Base-by-base conservation (phyloP, 768 basidiomycete species). In the Tylopilus sp. region DNA sequence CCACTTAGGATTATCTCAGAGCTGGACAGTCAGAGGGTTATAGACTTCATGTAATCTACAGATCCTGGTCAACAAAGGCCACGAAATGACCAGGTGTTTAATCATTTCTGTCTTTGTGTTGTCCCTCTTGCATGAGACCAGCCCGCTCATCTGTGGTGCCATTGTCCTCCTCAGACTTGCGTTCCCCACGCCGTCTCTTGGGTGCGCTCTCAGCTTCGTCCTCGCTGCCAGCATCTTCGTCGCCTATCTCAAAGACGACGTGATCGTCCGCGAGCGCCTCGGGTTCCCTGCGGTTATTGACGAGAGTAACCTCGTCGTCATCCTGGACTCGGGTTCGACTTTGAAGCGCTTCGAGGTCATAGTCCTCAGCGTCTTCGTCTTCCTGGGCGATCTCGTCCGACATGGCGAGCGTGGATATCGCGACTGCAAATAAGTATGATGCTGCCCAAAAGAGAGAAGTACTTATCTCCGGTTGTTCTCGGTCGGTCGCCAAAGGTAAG, bases 351-450 rank as follows among this genome's bases (percentile, higher is more conserved):
- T 93, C 92, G 25, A 92, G 76, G 63, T 94, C 92, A 62, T 92
- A 95, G 65, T 94, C 88, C 65, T 97, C 91, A 0, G 92, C 95
- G 59, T 95, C 94, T 62, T 88, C 86, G 64, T 95, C 92, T 63
- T 94, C 88, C 72, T 95, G 93, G 24, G 97, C 92, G 48, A 98
- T 72, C 74, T 99, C 97, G 58, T 98, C 95, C 24, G 92, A 95
- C 88, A 98, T 94, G 31, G 92, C 85, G 56, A 99, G 83, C 68
- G 87, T 89, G 59, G 65, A 78, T 61, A 78, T 72, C 72, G 44
- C 70, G 65, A 22, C 33, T 53, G 45, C 52, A 50, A 51, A 40
- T 63, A 53, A 71, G 60, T 55, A 50, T 41, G 17, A 45, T 37
- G 54, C 31, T 19, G n/a, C 33, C 30, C 33, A 48, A 36, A 29